phyloP scores from a whole-genome alignment of 495 filamentous ascomycete genomes.

The Hypoxylon lienhwacheense region DNA sequence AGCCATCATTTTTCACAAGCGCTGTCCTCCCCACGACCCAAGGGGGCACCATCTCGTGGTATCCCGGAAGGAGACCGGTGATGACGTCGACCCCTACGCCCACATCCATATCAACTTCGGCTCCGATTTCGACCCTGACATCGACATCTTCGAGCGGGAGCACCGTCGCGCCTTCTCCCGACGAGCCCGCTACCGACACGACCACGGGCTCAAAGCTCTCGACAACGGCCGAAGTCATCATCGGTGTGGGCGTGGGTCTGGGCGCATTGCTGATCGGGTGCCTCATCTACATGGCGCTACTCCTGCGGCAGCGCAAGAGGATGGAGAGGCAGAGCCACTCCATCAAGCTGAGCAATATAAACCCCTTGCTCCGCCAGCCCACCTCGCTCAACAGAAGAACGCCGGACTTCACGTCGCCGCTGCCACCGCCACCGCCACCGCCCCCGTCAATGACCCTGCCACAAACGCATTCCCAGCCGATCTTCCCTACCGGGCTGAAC shows the following conservation, averaged over 20 bases:
- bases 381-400: neutral
- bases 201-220: slow-evolving; percentile 29
- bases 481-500: no score
- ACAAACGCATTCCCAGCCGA: no score
- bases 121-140: slow-evolving; percentile 6
- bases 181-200: slow-evolving; percentile 25
- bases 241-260: slow-evolving; percentile 49
- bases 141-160: slow-evolving; percentile 18
- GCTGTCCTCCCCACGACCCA: slow-evolving; percentile 29
- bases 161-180: slow-evolving; percentile 31
- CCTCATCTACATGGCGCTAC: slow-evolving; percentile 11
- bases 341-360: neutral
- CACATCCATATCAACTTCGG: slow-evolving; percentile 2
- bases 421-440: no score
- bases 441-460: no score
- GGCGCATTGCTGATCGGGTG: slow-evolving; percentile 37
- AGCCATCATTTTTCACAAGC: slow-evolving; percentile 25
- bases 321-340: neutral
- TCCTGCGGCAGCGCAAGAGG: slow-evolving; percentile 22
- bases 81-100: neutral
- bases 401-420: neutral
- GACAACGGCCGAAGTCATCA: slow-evolving; percentile 47
- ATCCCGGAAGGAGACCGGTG: slow-evolving; percentile 20
- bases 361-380: neutral
- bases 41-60: slow-evolving; percentile 39